Evolutionary conservation across 306 rosid species (phyloP), one percentile per base, ranked within the genome.

Genomic region (Acmispon strigosus): DNA sequence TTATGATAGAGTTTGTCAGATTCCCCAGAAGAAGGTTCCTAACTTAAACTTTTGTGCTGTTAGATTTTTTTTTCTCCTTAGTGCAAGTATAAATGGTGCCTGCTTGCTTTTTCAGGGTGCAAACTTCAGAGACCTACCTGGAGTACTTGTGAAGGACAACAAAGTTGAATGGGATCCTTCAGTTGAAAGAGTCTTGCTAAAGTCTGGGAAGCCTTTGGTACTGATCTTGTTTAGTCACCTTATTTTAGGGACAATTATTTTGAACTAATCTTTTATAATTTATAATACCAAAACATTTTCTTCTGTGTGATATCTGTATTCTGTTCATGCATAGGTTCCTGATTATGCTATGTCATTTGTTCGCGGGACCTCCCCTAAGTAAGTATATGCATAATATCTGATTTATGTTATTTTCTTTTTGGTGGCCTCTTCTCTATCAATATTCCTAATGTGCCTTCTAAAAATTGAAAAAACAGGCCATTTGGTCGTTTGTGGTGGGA

Each of bases 401-500:
- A 27, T 15, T 19, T 34, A 8, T 13, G 36, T 20, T 32, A 48
- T 53, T 16, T 24, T 45, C 8, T 52, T 17, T 73, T 44, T 42
- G 5, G 27, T 53, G 1, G 41, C 60, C 11, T 49, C 9, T 12
- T 62, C 13, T 12, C n/a, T 22, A 4, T 44, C 57, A 36, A 29
- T 10, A 3, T 24, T 66, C 59, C 55, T 59, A 5, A 72, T 66
- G 10, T 41, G 8, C 8, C 18, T 51, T 10, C 10, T 52, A 29
- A 8, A 2, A 34, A 19, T 0, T 9, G n/a, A 17, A 53, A 34
- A 37, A 9, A 24, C 70, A 80, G 84, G 69, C 84, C 84, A n/a
- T 81, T 81, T 47, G 82, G 82, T 36, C 82, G 85, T 36, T 50
- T 81, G 4, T 81, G 85, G 85, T 81, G 85, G 85, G 85, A 81